These are phyloP conservation scores for Parascedosporium putredinis DNA, from an alignment of 2,329 filamentous ascomycete species.

Conservation along the genomic window DNA sequence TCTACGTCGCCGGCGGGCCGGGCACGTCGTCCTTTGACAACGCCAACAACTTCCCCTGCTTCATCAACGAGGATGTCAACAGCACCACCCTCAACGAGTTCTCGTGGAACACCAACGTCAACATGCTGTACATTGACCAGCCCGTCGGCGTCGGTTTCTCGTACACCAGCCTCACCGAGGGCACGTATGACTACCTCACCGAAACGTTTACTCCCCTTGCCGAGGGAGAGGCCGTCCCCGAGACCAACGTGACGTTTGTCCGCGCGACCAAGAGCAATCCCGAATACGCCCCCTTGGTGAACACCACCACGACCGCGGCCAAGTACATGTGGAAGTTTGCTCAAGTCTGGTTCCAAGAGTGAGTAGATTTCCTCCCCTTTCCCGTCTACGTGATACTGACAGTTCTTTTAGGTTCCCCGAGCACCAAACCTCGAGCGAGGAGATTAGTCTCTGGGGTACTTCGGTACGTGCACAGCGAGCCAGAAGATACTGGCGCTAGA, in stretches of 20 bases:
- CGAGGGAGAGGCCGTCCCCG: slow-evolving; percentile 26
- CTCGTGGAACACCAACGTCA: slow-evolving; percentile 51
- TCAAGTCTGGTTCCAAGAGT: slow-evolving; percentile 43
- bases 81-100: slow-evolving; percentile 48
- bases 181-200: slow-evolving; percentile 40
- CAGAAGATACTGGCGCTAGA: background rate
- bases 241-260: slow-evolving; percentile 25
- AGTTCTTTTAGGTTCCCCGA: slow-evolving; percentile 36
- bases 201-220: slow-evolving; percentile 22
- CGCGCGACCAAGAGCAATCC: slow-evolving; percentile 24
- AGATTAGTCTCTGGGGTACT: slow-evolving; percentile 51
- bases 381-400: background rate
- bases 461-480: background rate
- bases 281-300: slow-evolving; percentile 21
- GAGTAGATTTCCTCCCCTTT: background rate
- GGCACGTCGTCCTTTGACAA: slow-evolving; percentile 55
- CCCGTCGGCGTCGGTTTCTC: slow-evolving; percentile 62
- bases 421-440: slow-evolving; percentile 40
- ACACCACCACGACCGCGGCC: slow-evolving; percentile 47
- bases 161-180: slow-evolving; percentile 53
- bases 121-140: slow-evolving; percentile 49
- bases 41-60: slow-evolving; percentile 42
- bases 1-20: slow-evolving; percentile 60
- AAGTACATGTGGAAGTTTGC: slow-evolving; percentile 55
- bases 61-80: slow-evolving; percentile 40